phyloP scores from a whole-genome alignment of 495 filamentous ascomycete species.

The Filosporella fistucella region DNA sequence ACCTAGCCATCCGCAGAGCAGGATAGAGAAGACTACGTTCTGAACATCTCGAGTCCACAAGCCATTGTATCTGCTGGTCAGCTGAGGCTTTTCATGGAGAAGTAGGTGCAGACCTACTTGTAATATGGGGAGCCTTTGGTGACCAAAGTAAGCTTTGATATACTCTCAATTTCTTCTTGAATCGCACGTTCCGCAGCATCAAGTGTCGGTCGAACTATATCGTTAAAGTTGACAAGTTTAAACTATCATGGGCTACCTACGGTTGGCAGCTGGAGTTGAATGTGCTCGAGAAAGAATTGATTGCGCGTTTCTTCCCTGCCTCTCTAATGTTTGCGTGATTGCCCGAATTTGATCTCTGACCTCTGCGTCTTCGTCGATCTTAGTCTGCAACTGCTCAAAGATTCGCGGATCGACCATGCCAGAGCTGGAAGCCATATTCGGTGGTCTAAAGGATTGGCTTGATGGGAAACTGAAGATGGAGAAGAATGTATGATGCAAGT shows the following conservation, averaged over 20 bases:
- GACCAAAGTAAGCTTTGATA: slow-evolving; percentile 58
- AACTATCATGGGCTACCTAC: slow-evolving; percentile 46
- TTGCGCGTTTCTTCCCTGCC: slow-evolving; percentile 58
- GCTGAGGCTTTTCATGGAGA: background rate
- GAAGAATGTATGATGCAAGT: too few relatives aligned
- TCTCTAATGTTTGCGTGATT: slow-evolving; percentile 71
- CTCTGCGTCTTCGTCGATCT: slow-evolving; percentile 80
- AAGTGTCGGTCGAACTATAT: slow-evolving; percentile 33
- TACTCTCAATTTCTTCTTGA: slow-evolving; percentile 46
- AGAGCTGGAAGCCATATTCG: slow-evolving; percentile 8
- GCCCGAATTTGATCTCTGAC: slow-evolving; percentile 81
- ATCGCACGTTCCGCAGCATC: slow-evolving; percentile 51
- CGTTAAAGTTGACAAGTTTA: slow-evolving; percentile 4
- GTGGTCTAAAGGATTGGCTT: too few relatives aligned
- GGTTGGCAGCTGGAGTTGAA: slow-evolving; percentile 71
- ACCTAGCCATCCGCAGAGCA: slow-evolving; percentile 76
- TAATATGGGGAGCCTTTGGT: slow-evolving; percentile 89
- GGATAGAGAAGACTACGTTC: slow-evolving; percentile 67
- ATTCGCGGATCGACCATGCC: slow-evolving; percentile 71
- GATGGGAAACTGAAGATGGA: too few relatives aligned
- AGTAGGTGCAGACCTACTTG: slow-evolving; percentile 52
- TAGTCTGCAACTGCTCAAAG: slow-evolving; percentile 81
- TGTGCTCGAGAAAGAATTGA: slow-evolving; percentile 85
- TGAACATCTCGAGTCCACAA: slow-evolving; percentile 83
- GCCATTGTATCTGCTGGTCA: slow-evolving; percentile 58